Evolutionary conservation across 495 filamentous ascomycete species (phyloP), one percentile per base, ranked within the genome.

Genomic region (Halenospora varia): DNA sequence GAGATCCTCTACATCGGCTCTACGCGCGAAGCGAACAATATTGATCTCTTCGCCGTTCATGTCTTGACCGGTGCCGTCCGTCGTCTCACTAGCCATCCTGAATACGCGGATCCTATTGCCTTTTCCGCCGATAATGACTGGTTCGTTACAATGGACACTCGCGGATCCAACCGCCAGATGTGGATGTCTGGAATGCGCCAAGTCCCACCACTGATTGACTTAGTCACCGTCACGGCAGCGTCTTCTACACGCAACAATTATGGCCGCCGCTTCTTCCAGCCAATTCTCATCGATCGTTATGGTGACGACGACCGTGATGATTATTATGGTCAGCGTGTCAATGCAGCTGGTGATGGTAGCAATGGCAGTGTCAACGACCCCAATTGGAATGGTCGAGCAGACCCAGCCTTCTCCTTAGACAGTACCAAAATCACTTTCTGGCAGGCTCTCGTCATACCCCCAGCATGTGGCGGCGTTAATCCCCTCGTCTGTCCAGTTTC

Each of bases 181-280:
- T 70, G 65, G 25, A 50, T 70, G 45, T 48, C 68, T 25, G 68
- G 61, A 11, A 66, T 70, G 63, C 63, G 67, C n/a, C 51, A 56
- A 40, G 42, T 70, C 8, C 68, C 68, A 10, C 68, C 68, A 1
- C 8, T 70, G 23, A 63, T 46, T 3, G 66, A 68, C 25, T 10
- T 64, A 4, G 20, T 70, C n/a, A 22, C 52, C 13, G 49, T 47
- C 0, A 59, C 51, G 19, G 50, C 53, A 2, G 22, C 19, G 19
- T 57, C 64, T 2, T 68, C 64, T 0, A 60, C 53, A 8, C 59
- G 66, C 11, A 68, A 70, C 46, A 68, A 68, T 51, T 57, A 62
- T 17, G 2, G 17, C 6, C 60, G 66, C 15, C 54, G 64, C 2
- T 67, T 70, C 56, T 70, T 68, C 46, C 42, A 66, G 50, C 63